Evolutionary conservation across 2,329 filamentous ascomycete genomes (phyloP).

Genomic region (Plenodomus tracheiphilus): DNA sequence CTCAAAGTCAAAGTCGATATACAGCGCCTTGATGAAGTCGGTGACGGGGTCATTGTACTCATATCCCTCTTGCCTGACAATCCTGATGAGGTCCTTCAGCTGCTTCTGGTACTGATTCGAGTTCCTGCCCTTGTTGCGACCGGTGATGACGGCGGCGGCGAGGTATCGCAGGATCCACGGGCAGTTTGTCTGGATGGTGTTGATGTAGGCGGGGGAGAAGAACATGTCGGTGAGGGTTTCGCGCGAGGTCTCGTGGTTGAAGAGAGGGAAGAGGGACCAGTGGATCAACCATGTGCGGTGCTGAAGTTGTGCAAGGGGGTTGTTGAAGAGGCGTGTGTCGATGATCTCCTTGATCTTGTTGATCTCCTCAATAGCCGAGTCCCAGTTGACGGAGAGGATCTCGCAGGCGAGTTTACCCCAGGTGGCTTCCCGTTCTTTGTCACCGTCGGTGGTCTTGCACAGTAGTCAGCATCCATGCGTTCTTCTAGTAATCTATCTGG

Average conservation of each 20-base stretch:
- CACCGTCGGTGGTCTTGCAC: constrained; percentile 81
- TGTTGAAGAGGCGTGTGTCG: constrained; percentile 93
- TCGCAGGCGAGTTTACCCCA: constrained; percentile 98
- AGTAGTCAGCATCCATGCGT: constrained; percentile 12
- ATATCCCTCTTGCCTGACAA: constrained; percentile 95
- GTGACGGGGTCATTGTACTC: constrained; percentile 97
- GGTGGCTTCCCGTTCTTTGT: constrained; percentile 92
- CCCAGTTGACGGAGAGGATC: constrained; percentile 95
- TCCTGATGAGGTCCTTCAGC: constrained; percentile 93
- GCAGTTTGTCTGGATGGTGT: constrained; percentile 97
- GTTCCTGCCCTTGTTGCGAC: constrained; percentile 66
- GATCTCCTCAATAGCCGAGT: constrained; percentile 72
- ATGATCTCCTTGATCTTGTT: constrained; percentile 72
- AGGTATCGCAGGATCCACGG: constrained; percentile 97
- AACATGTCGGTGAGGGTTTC: constrained; percentile 93
- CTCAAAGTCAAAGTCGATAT: constrained; percentile 96
- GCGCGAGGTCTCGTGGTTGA: constrained; percentile 92
- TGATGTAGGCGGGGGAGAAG: constrained; percentile 97
- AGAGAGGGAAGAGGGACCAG: constrained; percentile 98
- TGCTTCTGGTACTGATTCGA: constrained; percentile 98
- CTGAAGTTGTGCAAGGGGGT: constrained; percentile 90
- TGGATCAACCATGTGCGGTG: constrained; percentile 97
- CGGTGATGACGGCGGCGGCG: constrained; percentile 91
- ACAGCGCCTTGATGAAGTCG: constrained; percentile 93
- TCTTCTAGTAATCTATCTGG: too few relatives aligned